Percentiles rank a stretch among this genome's conserved stretches.
These are phyloP conservation scores for Torulaspora pretoriensis DNA, from an alignment of 1,139 yeast genomes.

Conservation along the genomic window DNA sequence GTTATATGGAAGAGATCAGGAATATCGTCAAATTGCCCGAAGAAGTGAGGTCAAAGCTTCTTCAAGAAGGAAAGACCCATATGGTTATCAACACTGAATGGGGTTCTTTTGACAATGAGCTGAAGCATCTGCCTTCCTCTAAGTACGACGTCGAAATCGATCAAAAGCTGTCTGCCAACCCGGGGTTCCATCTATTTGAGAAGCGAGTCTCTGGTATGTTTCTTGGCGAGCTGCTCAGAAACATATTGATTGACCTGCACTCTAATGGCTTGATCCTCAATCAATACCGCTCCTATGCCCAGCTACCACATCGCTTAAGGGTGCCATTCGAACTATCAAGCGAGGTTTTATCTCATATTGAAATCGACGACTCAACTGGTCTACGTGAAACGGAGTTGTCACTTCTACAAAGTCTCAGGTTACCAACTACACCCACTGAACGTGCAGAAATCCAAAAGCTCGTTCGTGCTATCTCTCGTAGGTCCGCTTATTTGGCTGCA, in stretches of 20 bases:
- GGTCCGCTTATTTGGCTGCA: slow-evolving; percentile 84
- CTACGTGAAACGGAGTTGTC: slow-evolving; percentile 62
- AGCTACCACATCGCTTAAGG: slow-evolving; percentile 60
- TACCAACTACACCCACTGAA: slow-evolving; percentile 65
- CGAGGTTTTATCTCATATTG: slow-evolving; percentile 78
- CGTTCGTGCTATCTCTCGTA: slow-evolving; percentile 71
- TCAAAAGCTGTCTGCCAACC: slow-evolving; percentile 63
- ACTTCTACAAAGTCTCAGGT: slow-evolving; percentile 58
- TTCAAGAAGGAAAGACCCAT: slow-evolving; percentile 50
- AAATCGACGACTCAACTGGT: slow-evolving; percentile 72
- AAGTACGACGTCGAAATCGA: slow-evolving; percentile 71
- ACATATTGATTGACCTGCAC: slow-evolving; percentile 63
- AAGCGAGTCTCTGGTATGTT: slow-evolving; percentile 94
- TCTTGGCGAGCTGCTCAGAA: slow-evolving; percentile 81
- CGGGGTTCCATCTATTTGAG: slow-evolving; percentile 85
- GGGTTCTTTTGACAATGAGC: slow-evolving; percentile 90
- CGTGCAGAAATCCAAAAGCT: slow-evolving; percentile 65
- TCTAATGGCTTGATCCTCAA: slow-evolving; percentile 51
- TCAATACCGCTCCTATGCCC: slow-evolving; percentile 50
- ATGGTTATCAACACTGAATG: slow-evolving; percentile 96
- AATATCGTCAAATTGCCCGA: slow-evolving; percentile 62
- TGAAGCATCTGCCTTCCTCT: slow-evolving; percentile 67
- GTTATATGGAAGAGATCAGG: slow-evolving; percentile 71
- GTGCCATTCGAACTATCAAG: slow-evolving; percentile 76
- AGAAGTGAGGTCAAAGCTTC: slow-evolving; percentile 37